Evolutionary conservation across 1,284 basidiomycete genomes (phyloP), one percentile per base, ranked within the genome.

Genomic region (Naganishia sp.): DNA sequence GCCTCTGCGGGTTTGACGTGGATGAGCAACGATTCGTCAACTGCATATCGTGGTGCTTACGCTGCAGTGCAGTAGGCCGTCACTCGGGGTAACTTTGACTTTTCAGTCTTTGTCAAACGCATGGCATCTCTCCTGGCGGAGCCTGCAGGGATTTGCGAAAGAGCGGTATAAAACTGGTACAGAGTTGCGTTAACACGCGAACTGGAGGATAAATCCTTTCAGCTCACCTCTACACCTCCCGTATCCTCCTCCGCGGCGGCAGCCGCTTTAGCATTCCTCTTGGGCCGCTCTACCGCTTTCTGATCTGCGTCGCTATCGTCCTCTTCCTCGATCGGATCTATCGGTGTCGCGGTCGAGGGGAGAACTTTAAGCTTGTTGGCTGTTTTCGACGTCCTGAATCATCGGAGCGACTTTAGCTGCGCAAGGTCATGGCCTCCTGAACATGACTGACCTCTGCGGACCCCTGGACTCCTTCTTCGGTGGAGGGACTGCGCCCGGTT

Each of bases 41-140:
- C 31, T 17, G 15, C n/a, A 47, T 25, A 51, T 23, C 57, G 10
- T 10, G 31, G 6, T 21, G 79, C 85, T 72, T 78, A 94, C 90
- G 86, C 88, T 45, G 94, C 92, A 17, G 94, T 97, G 64, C 92
- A 92, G 80, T 96, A 97, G 2, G 94, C 94, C 4, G 94, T 96
- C 21, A 95, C 94, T 71, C 94, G 83, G n/a, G 94, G 93, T 39
- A 97, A 79, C 49, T 89, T 92, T 72, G 94, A 93, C 42, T 94
- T 93, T 74, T 94, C 94, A 78, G 90, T 92, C 80, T 95, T 94
- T 0, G 94, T 97, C 69, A 97, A 80, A 67, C 85, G 86, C 67
- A 92, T 81, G 0, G 94, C 94, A 83, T 97, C 94, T 68, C 92
- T 84, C 54, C 93, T 85, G 41, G 94, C 94, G 45, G 92, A 93